phyloP scores from a whole-genome alignment of 208 protist species.

The Endotrypanum monterogeii region DNA sequence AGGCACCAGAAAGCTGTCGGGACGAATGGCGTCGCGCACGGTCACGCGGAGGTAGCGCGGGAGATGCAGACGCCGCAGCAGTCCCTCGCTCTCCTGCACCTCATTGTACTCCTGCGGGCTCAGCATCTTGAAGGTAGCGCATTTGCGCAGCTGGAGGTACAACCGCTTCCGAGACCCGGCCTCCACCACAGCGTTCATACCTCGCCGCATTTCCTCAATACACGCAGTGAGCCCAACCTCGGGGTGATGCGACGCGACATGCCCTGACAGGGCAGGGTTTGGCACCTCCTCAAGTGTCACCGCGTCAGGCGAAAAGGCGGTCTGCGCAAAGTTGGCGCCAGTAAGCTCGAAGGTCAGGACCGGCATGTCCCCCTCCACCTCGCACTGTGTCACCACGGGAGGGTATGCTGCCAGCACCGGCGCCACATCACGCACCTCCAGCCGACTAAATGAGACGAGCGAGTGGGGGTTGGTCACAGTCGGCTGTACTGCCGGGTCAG shows the following conservation, averaged over 20 bases:
- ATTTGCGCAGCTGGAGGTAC: constrained; percentile 63
- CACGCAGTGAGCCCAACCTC: constrained; percentile 73
- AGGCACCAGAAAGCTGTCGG: constrained; percentile 60
- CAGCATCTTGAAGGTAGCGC: constrained; percentile 79
- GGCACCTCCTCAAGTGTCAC: constrained; percentile 72
- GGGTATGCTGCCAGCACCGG: constrained; percentile 48
- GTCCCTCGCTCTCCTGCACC: constrained; percentile 67
- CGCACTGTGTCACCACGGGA: constrained; percentile 79
- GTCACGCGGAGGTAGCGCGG: constrained; percentile 75
- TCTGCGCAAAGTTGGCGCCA: constrained; percentile 45
- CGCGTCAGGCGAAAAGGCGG: constrained; percentile 28
- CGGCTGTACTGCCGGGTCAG: constrained; percentile 8
- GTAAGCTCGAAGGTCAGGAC: constrained; percentile 59
- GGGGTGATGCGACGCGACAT: not conserved
- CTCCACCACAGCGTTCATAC: constrained; percentile 42
- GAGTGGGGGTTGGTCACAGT: constrained; percentile 44
- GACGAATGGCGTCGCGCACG: constrained; percentile 47
- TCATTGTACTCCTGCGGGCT: constrained; percentile 81
- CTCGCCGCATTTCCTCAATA: constrained; percentile 48
- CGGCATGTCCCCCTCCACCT: constrained; percentile 82
- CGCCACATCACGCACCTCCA: constrained; percentile 66
- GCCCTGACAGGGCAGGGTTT: constrained; percentile 44
- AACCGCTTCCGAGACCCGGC: constrained; percentile 53
- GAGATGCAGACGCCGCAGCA: constrained; percentile 59
- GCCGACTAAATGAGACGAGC: constrained; percentile 60